phyloP scores from a whole-genome alignment of 2,329 filamentous ascomycete genomes.

The Phialemoniopsis sp. region DNA sequence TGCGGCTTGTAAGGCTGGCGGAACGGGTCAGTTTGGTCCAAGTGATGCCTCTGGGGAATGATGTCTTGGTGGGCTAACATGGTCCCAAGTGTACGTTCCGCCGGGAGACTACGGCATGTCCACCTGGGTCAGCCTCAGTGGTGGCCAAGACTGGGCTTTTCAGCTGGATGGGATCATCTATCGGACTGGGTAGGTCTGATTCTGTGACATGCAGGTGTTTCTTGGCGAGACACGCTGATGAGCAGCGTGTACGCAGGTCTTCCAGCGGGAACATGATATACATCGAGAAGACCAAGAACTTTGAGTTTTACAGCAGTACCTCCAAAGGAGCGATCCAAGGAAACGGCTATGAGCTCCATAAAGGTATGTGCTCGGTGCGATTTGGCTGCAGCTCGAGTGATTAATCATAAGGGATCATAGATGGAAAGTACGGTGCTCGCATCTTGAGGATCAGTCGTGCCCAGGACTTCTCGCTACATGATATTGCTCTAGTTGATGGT shows the following conservation, averaged over 20 bases:
- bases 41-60: too few species aligned
- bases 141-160: slow-evolving; percentile 9
- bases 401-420: background rate
- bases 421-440: slow-evolving; percentile 30
- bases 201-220: too few species aligned
- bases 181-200: slow-evolving; percentile 10
- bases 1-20: slow-evolving; percentile 43
- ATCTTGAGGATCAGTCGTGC: slow-evolving; percentile 38
- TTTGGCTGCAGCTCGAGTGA: too few species aligned
- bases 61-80: background rate
- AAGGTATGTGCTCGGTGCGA: slow-evolving; percentile 6
- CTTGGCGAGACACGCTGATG: too few species aligned
- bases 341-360: slow-evolving; percentile 41
- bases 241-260: slow-evolving; percentile 1
- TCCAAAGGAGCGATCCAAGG: slow-evolving; percentile 45
- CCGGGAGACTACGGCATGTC: slow-evolving; percentile 13
- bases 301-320: slow-evolving; percentile 38
- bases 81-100: slow-evolving; percentile 9
- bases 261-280: slow-evolving; percentile 16
- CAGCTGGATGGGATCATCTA: slow-evolving; percentile 13
- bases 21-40: slow-evolving; percentile 13
- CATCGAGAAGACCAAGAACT: slow-evolving; percentile 27
- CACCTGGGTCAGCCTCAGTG: slow-evolving; percentile 11
- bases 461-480: slow-evolving; percentile 41
- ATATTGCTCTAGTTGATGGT: slow-evolving; percentile 39